phyloP scores from a whole-genome alignment of 2,329 filamentous ascomycete species.

The Microascus cirrosus region DNA sequence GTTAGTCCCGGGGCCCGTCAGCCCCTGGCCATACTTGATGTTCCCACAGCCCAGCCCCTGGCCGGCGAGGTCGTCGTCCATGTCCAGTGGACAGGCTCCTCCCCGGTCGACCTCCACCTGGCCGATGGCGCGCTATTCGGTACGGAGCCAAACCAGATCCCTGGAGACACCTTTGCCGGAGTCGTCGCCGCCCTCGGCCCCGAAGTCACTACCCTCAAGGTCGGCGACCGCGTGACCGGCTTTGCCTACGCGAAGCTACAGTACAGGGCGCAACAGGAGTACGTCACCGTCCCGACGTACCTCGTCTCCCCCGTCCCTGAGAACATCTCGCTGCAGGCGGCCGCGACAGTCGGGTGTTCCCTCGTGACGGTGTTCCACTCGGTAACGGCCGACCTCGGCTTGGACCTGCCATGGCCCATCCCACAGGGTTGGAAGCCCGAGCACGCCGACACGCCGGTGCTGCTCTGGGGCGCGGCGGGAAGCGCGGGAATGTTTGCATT shows the following conservation, averaged over 20 bases:
- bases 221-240: slow-evolving; percentile 45
- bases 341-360: slow-evolving; percentile 44
- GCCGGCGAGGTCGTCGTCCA: slow-evolving; percentile 39
- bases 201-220: slow-evolving; percentile 26
- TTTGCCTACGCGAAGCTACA: slow-evolving; percentile 34
- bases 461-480: slow-evolving; percentile 41
- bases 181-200: slow-evolving; percentile 38
- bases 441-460: slow-evolving; percentile 23
- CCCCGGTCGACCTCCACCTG: slow-evolving; percentile 50
- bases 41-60: slow-evolving; percentile 23
- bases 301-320: slow-evolving; percentile 32
- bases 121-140: slow-evolving; percentile 48
- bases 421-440: slow-evolving; percentile 25
- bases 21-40: slow-evolving; percentile 46
- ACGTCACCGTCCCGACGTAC: slow-evolving; percentile 37
- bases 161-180: slow-evolving; percentile 38
- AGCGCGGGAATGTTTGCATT: slow-evolving; percentile 39
- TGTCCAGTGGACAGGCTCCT: slow-evolving; percentile 48
- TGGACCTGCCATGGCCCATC: slow-evolving; percentile 47
- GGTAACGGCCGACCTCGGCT: slow-evolving; percentile 31
- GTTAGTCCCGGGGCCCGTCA: slow-evolving; percentile 41
- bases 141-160: slow-evolving; percentile 34
- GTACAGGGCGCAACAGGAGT: slow-evolving; percentile 45
- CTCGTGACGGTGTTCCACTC: slow-evolving; percentile 44
- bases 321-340: slow-evolving; percentile 28